A percentile compares a stretch with the other conserved stretches of the same genome.
phyloP scores from a whole-genome alignment of 371 early-diverging fungal species.

The Cladochytrium tenue region DNA sequence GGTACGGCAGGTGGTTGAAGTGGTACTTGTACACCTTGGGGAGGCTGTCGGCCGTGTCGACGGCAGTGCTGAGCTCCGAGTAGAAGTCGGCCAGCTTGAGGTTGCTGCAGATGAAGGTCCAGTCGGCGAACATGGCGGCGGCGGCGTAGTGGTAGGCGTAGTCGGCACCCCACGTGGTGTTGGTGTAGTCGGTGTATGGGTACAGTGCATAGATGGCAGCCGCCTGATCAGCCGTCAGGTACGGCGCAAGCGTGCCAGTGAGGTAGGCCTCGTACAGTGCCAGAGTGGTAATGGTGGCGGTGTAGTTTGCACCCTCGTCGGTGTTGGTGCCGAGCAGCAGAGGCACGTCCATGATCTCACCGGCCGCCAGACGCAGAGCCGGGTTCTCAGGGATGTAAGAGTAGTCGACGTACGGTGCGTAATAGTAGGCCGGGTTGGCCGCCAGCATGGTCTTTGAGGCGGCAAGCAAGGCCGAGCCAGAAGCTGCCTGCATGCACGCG shows the following conservation, averaged over 20 bases:
- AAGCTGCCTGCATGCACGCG: background rate
- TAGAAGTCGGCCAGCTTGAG: background rate
- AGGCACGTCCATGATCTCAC: background rate
- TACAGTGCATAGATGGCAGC: background rate
- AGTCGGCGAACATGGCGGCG: background rate
- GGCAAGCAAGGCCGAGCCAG: too few relatives aligned
- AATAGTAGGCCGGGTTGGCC: too few relatives aligned
- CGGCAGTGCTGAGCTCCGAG: background rate
- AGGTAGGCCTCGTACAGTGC: background rate
- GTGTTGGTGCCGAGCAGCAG: background rate
- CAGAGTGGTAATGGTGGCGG: background rate
- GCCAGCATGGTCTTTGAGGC: too few relatives aligned
- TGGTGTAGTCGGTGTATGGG: background rate
- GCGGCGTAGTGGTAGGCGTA: background rate
- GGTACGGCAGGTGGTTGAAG: slow-evolving; percentile 5
- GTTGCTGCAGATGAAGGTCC: background rate
- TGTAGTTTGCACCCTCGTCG: background rate
- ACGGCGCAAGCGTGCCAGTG: background rate
- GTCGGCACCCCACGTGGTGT: background rate
- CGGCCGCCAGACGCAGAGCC: background rate
- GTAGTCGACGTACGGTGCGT: background rate
- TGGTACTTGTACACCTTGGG: background rate
- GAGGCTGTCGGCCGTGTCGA: background rate
- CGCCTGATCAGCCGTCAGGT: background rate
- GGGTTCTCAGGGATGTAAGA: background rate